Evolutionary conservation across 2,329 filamentous ascomycete species (phyloP), one percentile per base, ranked within the genome.

Genomic region (Neonectria sp.): DNA sequence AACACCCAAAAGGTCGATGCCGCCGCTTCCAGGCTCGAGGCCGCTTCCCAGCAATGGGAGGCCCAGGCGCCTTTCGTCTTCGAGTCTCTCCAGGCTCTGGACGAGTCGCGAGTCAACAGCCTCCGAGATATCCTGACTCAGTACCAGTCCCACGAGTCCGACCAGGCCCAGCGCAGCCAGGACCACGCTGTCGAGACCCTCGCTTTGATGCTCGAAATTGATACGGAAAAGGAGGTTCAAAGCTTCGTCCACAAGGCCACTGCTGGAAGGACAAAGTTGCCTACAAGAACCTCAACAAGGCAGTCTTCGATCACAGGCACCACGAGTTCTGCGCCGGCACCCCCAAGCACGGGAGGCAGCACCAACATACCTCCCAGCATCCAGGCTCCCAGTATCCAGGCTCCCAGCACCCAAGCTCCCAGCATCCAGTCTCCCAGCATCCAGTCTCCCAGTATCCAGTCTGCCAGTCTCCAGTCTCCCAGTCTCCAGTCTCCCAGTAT

Each of bases 61-160:
- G 95, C 94, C 1, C 95, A 97, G 80, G 94, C 96, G 15, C 96
- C 96, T 1, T 98, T 94, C 81, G 92, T 98, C 68, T 98, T 97
- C 77, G 96, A 99, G 82, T 93, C 92, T 68, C 88, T 99, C 29
- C 96, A 99, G 79, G 92, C 93, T 6, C 85, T 97, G 35, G 96
- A 99, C 78, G 96, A 99, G 83, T 91, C 89, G 74, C 90, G 96
- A 63, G 85, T 97, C 72, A 97, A 98, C 80, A 92, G 97, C 77
- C 86, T 99, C 66, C 92, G 95, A 68, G 95, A 98, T 80, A 89
- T 93, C 46, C 87, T 99, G 67, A 98, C 96, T 1, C 95, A 98
- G 77, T 93, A 95, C 75, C 92, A 97, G 80, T 99, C 96, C 0
- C 92, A 97, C 78, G 95, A 98, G 79, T 89, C 94, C 31, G 96